These are phyloP conservation scores for Bauhinia variegata DNA, from an alignment of 306 rosid species.

Conservation along the genomic window DNA sequence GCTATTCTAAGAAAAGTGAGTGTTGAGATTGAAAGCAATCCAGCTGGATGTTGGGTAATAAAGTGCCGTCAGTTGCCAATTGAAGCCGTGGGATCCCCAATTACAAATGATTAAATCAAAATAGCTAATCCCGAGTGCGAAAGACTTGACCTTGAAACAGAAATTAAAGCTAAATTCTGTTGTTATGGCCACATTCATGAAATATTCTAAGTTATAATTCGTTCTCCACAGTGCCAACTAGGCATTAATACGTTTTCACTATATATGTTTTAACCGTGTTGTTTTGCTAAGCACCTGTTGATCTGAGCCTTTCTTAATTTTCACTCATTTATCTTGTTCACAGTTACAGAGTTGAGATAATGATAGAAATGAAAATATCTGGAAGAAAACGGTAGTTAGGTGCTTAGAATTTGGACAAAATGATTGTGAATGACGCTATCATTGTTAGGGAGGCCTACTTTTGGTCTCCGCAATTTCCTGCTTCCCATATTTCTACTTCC, in stretches of 20 bases:
- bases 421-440: conserved; percentile 57
- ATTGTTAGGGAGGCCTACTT: conserved; percentile 53
- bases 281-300: conserved; percentile 3
- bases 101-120: conserved; percentile 25
- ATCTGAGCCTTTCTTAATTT: conserved; percentile 22
- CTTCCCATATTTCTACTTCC: conserved; percentile 36
- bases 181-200: no score
- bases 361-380: conserved; percentile 19
- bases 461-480: conserved; percentile 58
- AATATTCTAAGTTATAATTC: background rate
- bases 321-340: conserved; percentile 34
- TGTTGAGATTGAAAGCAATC: no score
- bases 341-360: conserved; percentile 13
- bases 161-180: conserved; percentile 1
- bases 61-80: conserved; percentile 36
- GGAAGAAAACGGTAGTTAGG: conserved; percentile 65
- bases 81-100: conserved; percentile 37
- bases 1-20: no score
- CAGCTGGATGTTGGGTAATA: conserved; percentile 51
- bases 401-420: conserved; percentile 59
- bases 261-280: conserved; percentile 1
- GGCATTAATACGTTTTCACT: no score
- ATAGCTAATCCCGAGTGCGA: conserved; percentile 20
- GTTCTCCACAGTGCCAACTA: background rate
- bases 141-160: no score